phyloP scores from a whole-genome alignment of 495 filamentous ascomycete species.

The Neurospora intermedia region DNA sequence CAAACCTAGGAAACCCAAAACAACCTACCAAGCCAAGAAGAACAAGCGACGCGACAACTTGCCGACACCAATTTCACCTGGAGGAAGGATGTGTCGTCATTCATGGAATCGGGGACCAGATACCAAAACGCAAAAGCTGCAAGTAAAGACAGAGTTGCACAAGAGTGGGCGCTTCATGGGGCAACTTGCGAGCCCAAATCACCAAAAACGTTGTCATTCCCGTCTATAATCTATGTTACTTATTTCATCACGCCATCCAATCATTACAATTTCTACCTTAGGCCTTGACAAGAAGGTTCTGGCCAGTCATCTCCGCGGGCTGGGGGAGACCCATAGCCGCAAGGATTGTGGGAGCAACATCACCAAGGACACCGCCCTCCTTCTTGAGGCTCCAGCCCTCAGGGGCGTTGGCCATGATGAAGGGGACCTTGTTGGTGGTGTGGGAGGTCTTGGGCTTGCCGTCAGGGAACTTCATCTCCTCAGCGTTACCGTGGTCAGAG shows the following conservation, averaged over 20 bases:
- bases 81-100: not conserved
- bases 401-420: slow-evolving; percentile 96
- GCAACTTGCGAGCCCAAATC: not conserved
- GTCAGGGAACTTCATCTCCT: slow-evolving; percentile 96
- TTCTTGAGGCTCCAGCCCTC: slow-evolving; percentile 81
- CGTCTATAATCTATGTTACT: slow-evolving; percentile 12
- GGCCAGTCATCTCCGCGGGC: slow-evolving; percentile 85
- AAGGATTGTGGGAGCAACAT: slow-evolving; percentile 89
- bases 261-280: slow-evolving; percentile 17
- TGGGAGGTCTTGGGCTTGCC: slow-evolving; percentile 96
- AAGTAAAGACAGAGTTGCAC: not conserved
- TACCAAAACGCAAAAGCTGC: not conserved
- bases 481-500: slow-evolving; percentile 92
- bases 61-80: not conserved
- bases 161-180: not conserved
- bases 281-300: slow-evolving; percentile 68
- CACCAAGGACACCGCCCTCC: slow-evolving; percentile 73
- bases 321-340: slow-evolving; percentile 82
- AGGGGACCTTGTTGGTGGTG: slow-evolving; percentile 94
- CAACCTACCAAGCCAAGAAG: not conserved
- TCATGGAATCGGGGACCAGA: too few species aligned
- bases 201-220: not conserved
- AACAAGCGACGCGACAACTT: not conserved
- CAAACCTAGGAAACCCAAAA: not conserved
- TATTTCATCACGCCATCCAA: not conserved